Evolutionary conservation across 768 basidiomycete species (phyloP), one percentile per base, ranked within the genome.

Genomic region (Trametes sanguinea): DNA sequence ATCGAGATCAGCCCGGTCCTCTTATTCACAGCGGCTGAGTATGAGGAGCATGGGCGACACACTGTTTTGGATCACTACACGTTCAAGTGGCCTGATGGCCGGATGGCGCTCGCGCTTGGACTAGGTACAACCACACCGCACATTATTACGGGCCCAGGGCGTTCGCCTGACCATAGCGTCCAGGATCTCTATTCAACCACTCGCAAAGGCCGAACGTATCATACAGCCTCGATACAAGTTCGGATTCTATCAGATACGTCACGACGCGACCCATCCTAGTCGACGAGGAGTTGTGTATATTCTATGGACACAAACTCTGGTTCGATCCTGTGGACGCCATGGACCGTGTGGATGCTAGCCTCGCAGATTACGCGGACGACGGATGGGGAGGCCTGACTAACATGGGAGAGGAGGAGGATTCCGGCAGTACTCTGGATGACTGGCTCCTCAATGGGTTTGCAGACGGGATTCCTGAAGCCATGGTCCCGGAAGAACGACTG

Each of bases 1-100:
- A 71, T 98, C 62, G 95, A 97, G 73, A 83, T 87, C 66, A 90
- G 89, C 64, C 95, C 95, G 2, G 91, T 93, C 17, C 76, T 96
- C n/a, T 76, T 96, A 10, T 84, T 95, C 68, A 72, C 77, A 4
- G 80, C 81, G 58, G 78, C 84, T 29, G 92, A 95, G 75, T 95
- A 94, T 67, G 78, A 83, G 47, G 69, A 72, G 4, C 82, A 91
- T 74, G 85, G 86, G 67, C 76, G 72, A 65, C 68, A 87, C 64
- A 93, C 89, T 0, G 72, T 87, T 0, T 76, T 93, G 9, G 86
- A 93, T 67, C 84, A 87, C 46, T 92, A 92, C 68, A 83, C 89
- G 0, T 93, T 92, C 69, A 84, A 80, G 30, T 95, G 90, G 89
- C 74, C 76, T 62, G 86, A 87, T 61, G 85, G 88, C 5, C 77